phyloP scores from a whole-genome alignment of 176 grass and related monocot species.

The Rhynchospora breviuscula region DNA sequence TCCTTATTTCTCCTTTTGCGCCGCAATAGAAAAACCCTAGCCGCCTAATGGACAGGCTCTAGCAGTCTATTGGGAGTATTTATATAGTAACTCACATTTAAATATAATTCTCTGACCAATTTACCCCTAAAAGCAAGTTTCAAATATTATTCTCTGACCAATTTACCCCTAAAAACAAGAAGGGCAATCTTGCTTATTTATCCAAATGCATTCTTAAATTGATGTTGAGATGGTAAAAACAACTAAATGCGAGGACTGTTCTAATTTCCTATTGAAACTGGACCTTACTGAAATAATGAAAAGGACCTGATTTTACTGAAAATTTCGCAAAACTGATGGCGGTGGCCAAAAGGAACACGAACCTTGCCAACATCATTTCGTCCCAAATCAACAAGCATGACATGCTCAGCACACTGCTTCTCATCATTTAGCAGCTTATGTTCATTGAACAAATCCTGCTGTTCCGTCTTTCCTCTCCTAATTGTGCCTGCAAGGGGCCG shows the following conservation, averaged over 20 bases:
- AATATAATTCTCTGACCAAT: background rate
- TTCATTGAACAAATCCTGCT: slow-evolving; percentile 57
- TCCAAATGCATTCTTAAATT: background rate
- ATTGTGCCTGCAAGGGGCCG: slow-evolving; percentile 83
- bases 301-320: background rate
- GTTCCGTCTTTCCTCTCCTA: slow-evolving; percentile 58
- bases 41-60: background rate
- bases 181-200: background rate
- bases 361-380: slow-evolving; percentile 90
- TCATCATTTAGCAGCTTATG: slow-evolving; percentile 68
- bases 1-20: background rate
- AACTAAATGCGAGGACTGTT: background rate
- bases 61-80: background rate
- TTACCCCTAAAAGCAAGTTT: background rate
- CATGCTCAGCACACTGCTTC: slow-evolving; percentile 91
- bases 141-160: background rate
- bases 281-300: background rate
- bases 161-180: background rate
- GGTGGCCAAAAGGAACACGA: background rate
- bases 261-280: background rate
- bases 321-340: background rate
- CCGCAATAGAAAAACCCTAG: background rate
- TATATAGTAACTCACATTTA: background rate
- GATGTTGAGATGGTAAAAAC: background rate
- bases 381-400: slow-evolving; percentile 92